Evolutionary conservation across 2,329 filamentous ascomycete genomes (phyloP).

Genomic region (Tolypocladium album): DNA sequence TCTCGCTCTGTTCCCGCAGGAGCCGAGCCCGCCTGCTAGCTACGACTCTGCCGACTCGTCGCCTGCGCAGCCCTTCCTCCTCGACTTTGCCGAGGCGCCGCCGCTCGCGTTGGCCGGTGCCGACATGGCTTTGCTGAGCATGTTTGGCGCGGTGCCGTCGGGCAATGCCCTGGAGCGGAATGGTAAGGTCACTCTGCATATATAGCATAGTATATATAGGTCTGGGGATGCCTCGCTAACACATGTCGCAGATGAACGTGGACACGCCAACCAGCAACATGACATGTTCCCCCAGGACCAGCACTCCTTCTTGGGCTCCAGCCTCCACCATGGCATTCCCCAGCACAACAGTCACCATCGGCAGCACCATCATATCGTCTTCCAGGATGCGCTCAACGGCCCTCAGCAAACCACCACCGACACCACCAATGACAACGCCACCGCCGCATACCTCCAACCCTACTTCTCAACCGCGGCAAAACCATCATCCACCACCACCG

Average conservation of each 20-base stretch:
- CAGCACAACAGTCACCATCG: not conserved
- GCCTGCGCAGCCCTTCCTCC: not conserved
- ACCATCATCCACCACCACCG: not conserved
- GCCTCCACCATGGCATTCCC: constrained; percentile 1
- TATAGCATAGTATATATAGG: not conserved
- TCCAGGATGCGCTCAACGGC: not conserved
- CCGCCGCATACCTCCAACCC: not conserved
- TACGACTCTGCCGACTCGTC: not conserved
- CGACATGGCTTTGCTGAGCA: constrained; percentile 2
- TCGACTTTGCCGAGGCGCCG: not conserved
- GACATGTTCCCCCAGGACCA: not conserved
- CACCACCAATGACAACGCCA: not conserved
- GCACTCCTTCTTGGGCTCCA: constrained; percentile 1
- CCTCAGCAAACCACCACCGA: not conserved
- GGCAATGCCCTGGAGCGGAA: not conserved
- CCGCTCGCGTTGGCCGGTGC: not conserved
- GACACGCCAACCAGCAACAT: not conserved
- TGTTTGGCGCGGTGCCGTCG: constrained; percentile 1
- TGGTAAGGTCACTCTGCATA: not conserved
- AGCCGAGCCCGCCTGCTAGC: not conserved
- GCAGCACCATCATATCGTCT: not conserved
- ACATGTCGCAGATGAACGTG: not conserved
- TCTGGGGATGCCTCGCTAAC: not conserved
- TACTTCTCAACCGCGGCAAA: not conserved
- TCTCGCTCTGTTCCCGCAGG: not conserved